Conservation (phyloP, 1,139 yeast species). For the Waltiozyma sp. region DNA sequence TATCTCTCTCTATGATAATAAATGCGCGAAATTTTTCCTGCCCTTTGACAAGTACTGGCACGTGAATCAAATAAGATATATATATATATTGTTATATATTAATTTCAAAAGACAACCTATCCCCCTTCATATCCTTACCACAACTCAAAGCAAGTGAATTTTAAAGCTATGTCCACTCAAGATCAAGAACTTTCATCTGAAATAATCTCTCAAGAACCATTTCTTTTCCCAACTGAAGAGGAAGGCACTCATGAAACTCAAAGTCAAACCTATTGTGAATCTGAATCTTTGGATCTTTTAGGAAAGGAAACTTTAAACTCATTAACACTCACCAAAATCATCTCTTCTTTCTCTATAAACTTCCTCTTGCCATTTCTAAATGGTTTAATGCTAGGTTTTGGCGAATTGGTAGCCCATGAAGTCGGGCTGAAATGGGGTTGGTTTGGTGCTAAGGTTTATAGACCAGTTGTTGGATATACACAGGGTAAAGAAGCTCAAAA, state of each 20-base stretch:
- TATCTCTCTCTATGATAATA: too few relatives aligned
- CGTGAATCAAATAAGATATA: too few relatives aligned
- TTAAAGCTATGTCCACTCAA: not conserved
- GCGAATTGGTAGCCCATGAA: constrained; percentile 92
- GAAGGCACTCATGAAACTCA: too few relatives aligned
- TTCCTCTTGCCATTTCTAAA: constrained; percentile 78
- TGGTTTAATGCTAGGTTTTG: constrained; percentile 94
- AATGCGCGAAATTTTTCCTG: too few relatives aligned
- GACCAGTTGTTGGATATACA: not conserved
- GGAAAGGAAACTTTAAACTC: not conserved
- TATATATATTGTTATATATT: too few relatives aligned
- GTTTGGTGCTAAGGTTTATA: constrained; percentile 49
- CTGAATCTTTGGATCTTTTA: not conserved
- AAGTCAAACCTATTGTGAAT: not conserved
- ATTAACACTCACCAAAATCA: constrained; percentile 2
- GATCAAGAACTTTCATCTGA: not conserved
- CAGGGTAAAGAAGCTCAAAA: constrained; percentile 2
- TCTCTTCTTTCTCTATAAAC: constrained; percentile 47
- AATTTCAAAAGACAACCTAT: not conserved
- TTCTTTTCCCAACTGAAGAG: too few relatives aligned
- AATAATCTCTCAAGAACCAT: not conserved
- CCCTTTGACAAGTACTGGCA: too few relatives aligned
- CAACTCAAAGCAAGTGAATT: too few relatives aligned
- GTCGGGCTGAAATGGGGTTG: constrained; percentile 73
- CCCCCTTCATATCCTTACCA: too few relatives aligned